Conservation (phyloP, 192 early-diverging fungal species). For the Globomyces pollinis-pini region DNA sequence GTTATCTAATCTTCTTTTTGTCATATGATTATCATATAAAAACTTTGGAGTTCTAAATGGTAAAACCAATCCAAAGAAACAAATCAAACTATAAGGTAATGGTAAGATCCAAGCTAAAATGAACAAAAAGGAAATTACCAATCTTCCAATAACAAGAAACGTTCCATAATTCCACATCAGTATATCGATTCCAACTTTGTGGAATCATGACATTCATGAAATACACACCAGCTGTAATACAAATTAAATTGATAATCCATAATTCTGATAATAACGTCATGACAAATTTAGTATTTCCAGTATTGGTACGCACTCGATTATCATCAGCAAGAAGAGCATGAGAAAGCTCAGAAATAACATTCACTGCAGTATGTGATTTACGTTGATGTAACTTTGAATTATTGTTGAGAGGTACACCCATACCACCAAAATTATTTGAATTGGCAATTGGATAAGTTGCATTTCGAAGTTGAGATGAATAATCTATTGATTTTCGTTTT, state of each 20-base stretch:
- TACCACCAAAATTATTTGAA: too few relatives aligned
- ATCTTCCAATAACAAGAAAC: conserved; percentile 17
- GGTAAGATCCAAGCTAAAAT: conserved; percentile 17
- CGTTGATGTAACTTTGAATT: too few relatives aligned
- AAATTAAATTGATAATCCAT: conserved; percentile 14
- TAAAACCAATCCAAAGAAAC: conserved; percentile 16
- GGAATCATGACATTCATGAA: conserved; percentile 14
- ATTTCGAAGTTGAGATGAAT: too few relatives aligned
- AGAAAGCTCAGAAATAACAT: too few relatives aligned
- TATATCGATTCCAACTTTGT: neutral
- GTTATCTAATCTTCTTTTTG: conserved; percentile 41
- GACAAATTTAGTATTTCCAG: conserved; percentile 4
- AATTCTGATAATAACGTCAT: conserved; percentile 13
- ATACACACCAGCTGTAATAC: conserved; percentile 8
- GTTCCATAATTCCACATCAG: conserved; percentile 21
- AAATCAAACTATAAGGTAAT: conserved; percentile 22
- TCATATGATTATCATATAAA: conserved; percentile 2
- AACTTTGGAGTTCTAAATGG: conserved; percentile 24
- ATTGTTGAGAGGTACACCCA: too few relatives aligned
- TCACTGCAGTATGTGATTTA: too few relatives aligned
- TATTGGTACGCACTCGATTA: conserved; percentile 9
- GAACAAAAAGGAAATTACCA: too few relatives aligned
- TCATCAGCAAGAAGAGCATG: conserved; percentile 40
- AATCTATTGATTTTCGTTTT: too few relatives aligned
- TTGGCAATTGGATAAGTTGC: too few relatives aligned